Base-by-base conservation (phyloP, 2,329 filamentous ascomycete genomes). In the Penicillium sp. region DNA sequence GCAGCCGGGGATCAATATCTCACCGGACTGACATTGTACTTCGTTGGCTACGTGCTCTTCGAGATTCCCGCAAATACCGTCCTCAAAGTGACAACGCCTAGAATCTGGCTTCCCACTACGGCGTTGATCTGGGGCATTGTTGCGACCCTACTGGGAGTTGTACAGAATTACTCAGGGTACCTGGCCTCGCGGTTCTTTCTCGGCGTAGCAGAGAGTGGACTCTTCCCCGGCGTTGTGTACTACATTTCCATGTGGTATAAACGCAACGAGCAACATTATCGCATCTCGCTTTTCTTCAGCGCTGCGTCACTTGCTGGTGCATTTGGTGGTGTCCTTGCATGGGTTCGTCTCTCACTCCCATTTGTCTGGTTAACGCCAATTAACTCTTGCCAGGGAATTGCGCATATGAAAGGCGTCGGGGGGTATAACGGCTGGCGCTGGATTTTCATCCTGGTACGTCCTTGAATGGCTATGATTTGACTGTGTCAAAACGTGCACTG, bases 241-340 rank as follows among this genome's bases (percentile, higher is more conserved):
- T 77, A 81, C 41, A 64, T 82, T 3, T 78, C 76, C 1, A 79
- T 80, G 69, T 83, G 79, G 77, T 83, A 83, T 46, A 78, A 76
- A 42, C 67, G 76, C 9, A 71, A 76, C 33, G 79, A 83, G 54
- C 66, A 76, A 29, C 77, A 79, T 37, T 80, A 75, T 36, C 68
- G 79, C 3, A 74, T 81, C 28, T 75, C 77, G 3, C 65, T 82
- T 4, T 83, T 81, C 55, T 82, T 77, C 53, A 78, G 73, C 27
- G 77, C 75, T 14, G 76, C 76, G 1, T 73, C 75, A 7, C 60
- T 81, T 9, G 78, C 79, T 0, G 77, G 77, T 15, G 79, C 79
- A 1, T 82, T 83, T 56, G 77, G 77, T 35, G 79, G 79, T 7
- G 67, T 83, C 11, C 64, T 83, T 0, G 79, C 80, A 0, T 77